These are phyloP conservation scores for Retiboletus flavoniger DNA, from an alignment of 1,284 basidiomycete genomes.

Conservation along the genomic window DNA sequence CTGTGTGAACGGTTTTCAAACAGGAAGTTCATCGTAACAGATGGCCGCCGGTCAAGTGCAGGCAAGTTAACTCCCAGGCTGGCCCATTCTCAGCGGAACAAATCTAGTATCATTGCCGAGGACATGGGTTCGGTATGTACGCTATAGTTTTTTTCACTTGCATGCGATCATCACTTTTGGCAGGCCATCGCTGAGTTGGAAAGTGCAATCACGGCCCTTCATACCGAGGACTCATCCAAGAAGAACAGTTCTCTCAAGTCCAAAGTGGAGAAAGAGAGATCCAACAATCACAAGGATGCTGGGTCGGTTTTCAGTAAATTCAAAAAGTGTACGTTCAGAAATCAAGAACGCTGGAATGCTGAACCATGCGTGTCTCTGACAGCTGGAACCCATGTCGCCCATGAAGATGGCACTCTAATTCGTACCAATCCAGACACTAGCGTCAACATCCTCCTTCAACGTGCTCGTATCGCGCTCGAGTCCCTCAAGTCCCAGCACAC, in stretches of 20 bases:
- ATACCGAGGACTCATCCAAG: conserved; percentile 32
- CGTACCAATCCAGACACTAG: conserved; percentile 17
- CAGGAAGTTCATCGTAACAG: conserved; percentile 58
- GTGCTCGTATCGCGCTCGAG: conserved; percentile 45
- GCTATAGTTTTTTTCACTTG: conserved; percentile 1
- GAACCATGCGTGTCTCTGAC: background rate
- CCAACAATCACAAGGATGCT: conserved; percentile 41
- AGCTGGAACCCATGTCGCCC: conserved; percentile 22
- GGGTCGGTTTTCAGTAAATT: conserved; percentile 51
- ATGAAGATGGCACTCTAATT: conserved; percentile 27
- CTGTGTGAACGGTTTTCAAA: conserved; percentile 11
- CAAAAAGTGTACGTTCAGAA: conserved; percentile 47
- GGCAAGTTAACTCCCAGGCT: conserved; percentile 38
- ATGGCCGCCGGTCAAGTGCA: conserved; percentile 52
- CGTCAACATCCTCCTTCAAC: conserved; percentile 35
- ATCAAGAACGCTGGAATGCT: background rate
- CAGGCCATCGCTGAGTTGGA: conserved; percentile 48
- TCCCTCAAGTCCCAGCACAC: conserved; percentile 62
- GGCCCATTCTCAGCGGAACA: conserved; percentile 44
- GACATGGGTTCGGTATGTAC: conserved; percentile 59
- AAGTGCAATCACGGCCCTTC: conserved; percentile 38
- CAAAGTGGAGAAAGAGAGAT: conserved; percentile 50
- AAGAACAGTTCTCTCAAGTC: conserved; percentile 37
- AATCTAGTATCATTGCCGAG: conserved; percentile 52
- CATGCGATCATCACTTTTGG: conserved; percentile 9